Evolutionary conservation across 108 stramenopile genomes (phyloP), one percentile per base, ranked within the genome.

Genomic region (Craspedostauros australis): DNA sequence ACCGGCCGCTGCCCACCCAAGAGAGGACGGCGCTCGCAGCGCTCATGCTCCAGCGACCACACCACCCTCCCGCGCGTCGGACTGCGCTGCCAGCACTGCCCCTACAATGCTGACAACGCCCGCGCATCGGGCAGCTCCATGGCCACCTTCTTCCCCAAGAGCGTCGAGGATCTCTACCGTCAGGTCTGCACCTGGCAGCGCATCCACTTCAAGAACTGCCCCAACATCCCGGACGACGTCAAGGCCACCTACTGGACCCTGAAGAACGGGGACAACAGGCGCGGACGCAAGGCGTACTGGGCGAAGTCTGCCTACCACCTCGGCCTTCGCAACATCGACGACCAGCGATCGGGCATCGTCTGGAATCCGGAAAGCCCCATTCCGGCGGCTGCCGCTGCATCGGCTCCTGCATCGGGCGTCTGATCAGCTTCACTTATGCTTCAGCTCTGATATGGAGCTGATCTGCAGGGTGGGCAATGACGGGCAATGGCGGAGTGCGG

Each of bases 241-340:
- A 67, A 61, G 43, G 48, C 58, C 14, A 47, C 60, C 18, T 62
- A 80, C 36, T 54, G 68, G 28, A 46, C 73, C 26, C 50, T 80
- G 36, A 75, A 76, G 44, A 50, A 64, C 26, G 50, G 46, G 4
- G 77, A 72, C 34, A 46, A 48, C 5, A 68, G 64, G 21, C 66
- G 83, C 4, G 79, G 75, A 47, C 80, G 77, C n/a, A 77, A 80
- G 8, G 71, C 62, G 31, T 76, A 84, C 48, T 84, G 79, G 63
- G 75, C 73, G 23, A 63, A 66, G 50, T 60, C 64, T 39, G 83
- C 83, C 8, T 49, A 47, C 28, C 64, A 75, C 16, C 16, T 84
- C 34, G 83, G 83, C 7, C 72, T 84, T 73, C 46, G 63, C 19
- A 77, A 84, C 23, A 25, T 59, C 32, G 37, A 59, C 22, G 26